Base-by-base conservation (phyloP, 306 rosid genomes). In the Cicer bijugum region DNA sequence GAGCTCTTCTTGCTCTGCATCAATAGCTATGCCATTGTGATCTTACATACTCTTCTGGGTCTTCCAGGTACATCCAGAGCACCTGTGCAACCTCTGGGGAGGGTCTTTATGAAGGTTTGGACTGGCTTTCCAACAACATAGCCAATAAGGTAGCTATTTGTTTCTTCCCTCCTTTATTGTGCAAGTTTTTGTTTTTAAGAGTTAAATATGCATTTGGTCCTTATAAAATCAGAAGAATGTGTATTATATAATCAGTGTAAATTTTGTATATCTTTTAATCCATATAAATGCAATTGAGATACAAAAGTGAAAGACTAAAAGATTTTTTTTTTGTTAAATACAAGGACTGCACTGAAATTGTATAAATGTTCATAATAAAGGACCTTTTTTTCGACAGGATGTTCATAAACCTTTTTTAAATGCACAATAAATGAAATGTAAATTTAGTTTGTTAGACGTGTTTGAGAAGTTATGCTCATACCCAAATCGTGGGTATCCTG, bases 71-170 rank as follows among this genome's bases (percentile, higher is more conserved):
- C 86, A 94, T 94, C 78, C 99, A 94, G 88, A 94, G 99, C 89
- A 94, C 99, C 58, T 94, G 99, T 79, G 99, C 99, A 44, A 95
- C 99, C 17, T 95, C 99, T 62, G 99, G 99, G 59, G 99, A 95
- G 83, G 99, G 99, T 46, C 96, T 95, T 74, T 95, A 95, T 8
- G 99, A 95, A 79, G 99, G 97, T 43, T 84, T 95, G 82, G 99
- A 95, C 51, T 95, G 99, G 99, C 97, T 95, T 82, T 95, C 99
- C 85, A 95, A 87, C 97, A 95, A 95, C 83, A 95, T 95, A 65
- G 99, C 97, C 81, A 95, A 88, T 83, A 95, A 95, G 96, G 99
- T 88, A 85, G 52, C 52, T 74, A 43, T 35, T 69, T 48, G 12
- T 56, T 74, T 82, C 47, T 68, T 58, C 33, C 35, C 59, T 74